Base-by-base conservation (phyloP, 352 stramenopile species). In the Phytophthora chlamydospora region DNA sequence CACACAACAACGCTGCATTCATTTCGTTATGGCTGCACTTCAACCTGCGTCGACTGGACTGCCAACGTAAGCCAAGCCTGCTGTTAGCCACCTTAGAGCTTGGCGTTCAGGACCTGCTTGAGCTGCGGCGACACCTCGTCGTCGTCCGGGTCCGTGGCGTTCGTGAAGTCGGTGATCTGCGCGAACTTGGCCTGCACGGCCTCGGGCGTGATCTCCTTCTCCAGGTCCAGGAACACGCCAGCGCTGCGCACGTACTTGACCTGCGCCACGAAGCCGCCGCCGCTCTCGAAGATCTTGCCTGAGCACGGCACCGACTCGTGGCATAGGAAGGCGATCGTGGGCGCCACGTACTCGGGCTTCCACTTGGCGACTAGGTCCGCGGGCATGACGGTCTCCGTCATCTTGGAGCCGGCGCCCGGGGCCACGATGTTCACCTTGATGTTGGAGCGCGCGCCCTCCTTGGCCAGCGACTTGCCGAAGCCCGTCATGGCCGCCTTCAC, bases 401-500 rank as follows among this genome's bases (percentile, higher is more conserved):
- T 96, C 68, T 85, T 82, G 45, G 86, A 95, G 38, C 86, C 88
- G 24, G 90, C 89, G 16, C 87, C 85, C 3, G 90, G 89, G 3
- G 88, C 83, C 8, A 97, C 87, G 36, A 91, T 81, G 79, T 97
- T 97, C 47, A 94, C 85, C 68, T 93, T 89, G 69, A 97, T 95
- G 75, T 95, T 95, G 19, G 72, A 59, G 36, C 75, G 70, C 32
- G 69, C 83, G 48, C 89, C 90, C 64, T 97, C 90, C 68, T 93
- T 84, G 33, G 90, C 90, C 33, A 98, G 73, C 46, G 97, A 88
- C 68, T 96, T 93, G 55, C 90, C 96, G 53, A 98, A 89, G 38
- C 94, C 94, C 39, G 98, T 89, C 69, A 98, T 93, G 4, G 90
- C 94, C 13, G 96, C 66, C 81, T 99, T 98, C 44, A 80, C 78